Conservation (phyloP, 805 yeast species). For the Starmera amethionina region DNA sequence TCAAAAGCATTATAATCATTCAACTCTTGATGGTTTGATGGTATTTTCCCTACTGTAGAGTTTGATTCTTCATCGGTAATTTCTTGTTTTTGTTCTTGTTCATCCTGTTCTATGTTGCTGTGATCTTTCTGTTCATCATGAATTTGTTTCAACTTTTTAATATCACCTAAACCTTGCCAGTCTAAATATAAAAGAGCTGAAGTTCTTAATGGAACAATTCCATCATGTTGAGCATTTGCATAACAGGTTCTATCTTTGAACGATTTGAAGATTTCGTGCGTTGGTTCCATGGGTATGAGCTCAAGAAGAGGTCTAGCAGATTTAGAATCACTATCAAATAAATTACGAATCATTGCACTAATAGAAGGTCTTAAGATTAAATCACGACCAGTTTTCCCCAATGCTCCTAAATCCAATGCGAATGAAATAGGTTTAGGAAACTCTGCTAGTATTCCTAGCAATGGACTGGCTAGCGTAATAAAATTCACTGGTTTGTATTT, state of each 20-base stretch:
- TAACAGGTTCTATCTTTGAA: conserved; percentile 72
- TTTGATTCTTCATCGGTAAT: conserved; percentile 17
- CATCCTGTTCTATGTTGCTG: neutral
- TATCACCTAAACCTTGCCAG: conserved; percentile 62
- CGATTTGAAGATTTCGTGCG: conserved; percentile 48
- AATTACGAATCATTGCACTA: conserved; percentile 14
- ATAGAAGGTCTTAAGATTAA: conserved; percentile 50
- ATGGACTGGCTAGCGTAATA: conserved; percentile 78
- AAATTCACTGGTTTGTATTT: conserved; percentile 65
- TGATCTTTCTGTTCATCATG: conserved; percentile 6
- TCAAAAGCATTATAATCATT: no score
- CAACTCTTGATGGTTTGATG: no score
- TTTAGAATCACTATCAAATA: conserved; percentile 6
- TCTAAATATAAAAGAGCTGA: conserved; percentile 80
- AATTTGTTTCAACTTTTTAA: conserved; percentile 22
- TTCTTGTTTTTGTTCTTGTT: conserved; percentile 1
- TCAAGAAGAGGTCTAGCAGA: conserved; percentile 55
- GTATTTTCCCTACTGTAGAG: conserved; percentile 3
- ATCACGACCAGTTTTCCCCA: conserved; percentile 92
- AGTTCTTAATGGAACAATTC: conserved; percentile 90
- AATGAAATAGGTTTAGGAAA: conserved; percentile 79
- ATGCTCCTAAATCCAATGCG: conserved; percentile 77
- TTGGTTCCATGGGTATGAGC: conserved; percentile 67
- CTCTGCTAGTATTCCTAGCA: conserved; percentile 80
- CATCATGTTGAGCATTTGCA: conserved; percentile 88